Evolutionary conservation across 2,329 filamentous ascomycete genomes (phyloP).

Genomic region (Paecilomyces niveus): DNA sequence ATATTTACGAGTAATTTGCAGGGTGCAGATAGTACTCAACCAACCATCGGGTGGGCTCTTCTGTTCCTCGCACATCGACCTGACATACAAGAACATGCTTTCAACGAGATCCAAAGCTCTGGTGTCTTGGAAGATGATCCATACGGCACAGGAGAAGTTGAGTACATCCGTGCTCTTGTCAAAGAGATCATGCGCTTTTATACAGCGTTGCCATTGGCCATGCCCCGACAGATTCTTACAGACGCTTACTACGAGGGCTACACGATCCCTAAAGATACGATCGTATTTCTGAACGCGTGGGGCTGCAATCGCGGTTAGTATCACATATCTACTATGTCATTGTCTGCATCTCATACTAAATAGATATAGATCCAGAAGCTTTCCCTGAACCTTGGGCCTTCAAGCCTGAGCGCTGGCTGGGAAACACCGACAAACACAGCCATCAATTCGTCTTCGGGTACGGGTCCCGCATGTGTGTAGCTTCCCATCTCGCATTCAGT

Average conservation of each 20-base stretch:
- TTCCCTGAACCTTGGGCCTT: constrained; percentile 2
- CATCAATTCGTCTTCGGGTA: constrained; percentile 8
- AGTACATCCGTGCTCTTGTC: constrained; percentile 8
- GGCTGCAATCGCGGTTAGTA: constrained; percentile 10
- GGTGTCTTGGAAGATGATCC: constrained; percentile 1
- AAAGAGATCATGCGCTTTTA: constrained; percentile 7
- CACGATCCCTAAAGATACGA: constrained; percentile 7
- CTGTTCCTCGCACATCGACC: constrained; percentile 6
- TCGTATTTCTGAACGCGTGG: constrained; percentile 11
- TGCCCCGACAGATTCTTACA: constrained; percentile 4
- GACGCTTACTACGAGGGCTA: constrained; percentile 6
- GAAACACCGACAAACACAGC: constrained; percentile 5
- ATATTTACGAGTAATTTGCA: neutral
- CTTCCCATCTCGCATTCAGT: constrained; percentile 4
- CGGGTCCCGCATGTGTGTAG: constrained; percentile 8
- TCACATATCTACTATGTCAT: neutral
- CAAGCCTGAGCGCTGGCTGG: constrained; percentile 9
- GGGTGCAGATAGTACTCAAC: constrained; percentile 6
- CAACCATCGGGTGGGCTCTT: constrained; percentile 5
- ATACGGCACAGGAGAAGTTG: constrained; percentile 5
- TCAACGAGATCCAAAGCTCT: constrained; percentile 4
- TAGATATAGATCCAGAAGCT: neutral
- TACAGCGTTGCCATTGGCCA: constrained; percentile 7
- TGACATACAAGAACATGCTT: constrained; percentile 7
- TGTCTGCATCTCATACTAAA: no score